Evolutionary conservation across 305 asterid genomes (phyloP).

Genomic region (Fraxinus angustifolia): DNA sequence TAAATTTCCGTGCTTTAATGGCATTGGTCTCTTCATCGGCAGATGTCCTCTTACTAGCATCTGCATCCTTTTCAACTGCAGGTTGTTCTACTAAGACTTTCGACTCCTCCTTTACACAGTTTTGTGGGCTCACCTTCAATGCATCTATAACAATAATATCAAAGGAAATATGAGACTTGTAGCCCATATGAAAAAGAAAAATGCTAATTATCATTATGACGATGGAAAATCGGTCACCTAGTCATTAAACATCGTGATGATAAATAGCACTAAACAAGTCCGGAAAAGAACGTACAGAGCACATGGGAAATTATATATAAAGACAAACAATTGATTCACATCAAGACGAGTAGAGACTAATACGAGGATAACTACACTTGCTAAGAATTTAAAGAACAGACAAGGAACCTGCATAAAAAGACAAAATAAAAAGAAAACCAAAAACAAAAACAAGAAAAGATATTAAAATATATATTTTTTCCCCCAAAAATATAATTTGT

Average conservation of each 20-base stretch:
- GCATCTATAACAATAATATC: constrained; percentile 17
- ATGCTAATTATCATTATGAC: too few species aligned
- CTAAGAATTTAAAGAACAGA: neutral
- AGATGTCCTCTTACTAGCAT: constrained; percentile 9
- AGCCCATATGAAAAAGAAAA: neutral
- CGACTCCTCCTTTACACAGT: constrained; percentile 16
- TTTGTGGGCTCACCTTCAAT: constrained; percentile 10
- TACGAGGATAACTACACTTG: neutral
- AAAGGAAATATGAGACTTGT: neutral
- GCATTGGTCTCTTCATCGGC: constrained; percentile 13
- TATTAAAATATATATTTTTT: neutral
- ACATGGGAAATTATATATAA: neutral
- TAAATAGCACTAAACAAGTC: neutral
- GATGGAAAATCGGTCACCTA: too few species aligned
- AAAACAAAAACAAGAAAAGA: neutral
- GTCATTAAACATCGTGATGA: too few species aligned
- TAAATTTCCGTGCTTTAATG: constrained; percentile 28
- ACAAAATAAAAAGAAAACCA: neutral
- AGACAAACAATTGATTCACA: constrained; percentile 4
- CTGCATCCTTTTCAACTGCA: neutral
- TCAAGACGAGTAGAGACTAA: neutral
- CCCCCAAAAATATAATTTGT: neutral
- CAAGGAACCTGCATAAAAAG: neutral
- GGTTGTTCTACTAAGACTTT: constrained; percentile 9
- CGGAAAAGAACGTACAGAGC: neutral